Evolutionary conservation across 1,139 yeast genomes (phyloP).

Genomic region (Taiozyma sp.): DNA sequence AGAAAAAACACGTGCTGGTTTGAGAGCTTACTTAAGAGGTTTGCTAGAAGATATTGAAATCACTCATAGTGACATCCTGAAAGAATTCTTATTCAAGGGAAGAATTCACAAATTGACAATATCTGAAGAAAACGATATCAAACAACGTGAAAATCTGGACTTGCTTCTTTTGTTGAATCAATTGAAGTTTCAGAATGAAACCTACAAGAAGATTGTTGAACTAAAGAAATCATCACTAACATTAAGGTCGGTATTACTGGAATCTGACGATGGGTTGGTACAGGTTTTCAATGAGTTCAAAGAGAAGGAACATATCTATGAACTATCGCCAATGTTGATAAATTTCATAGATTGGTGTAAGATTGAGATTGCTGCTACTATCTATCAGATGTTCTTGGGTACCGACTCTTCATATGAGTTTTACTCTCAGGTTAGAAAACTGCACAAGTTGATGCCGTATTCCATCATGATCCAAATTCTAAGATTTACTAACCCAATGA

Average conservation of each 20-base stretch:
- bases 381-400: slow-evolving; percentile 73
- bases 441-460: slow-evolving; percentile 78
- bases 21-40: slow-evolving; percentile 63
- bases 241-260: slow-evolving; percentile 27
- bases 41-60: slow-evolving; percentile 52
- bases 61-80: slow-evolving; percentile 43
- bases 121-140: slow-evolving; percentile 49
- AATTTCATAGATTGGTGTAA: slow-evolving; percentile 78
- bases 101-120: slow-evolving; percentile 30
- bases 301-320: slow-evolving; percentile 42
- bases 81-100: slow-evolving; percentile 44
- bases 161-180: slow-evolving; percentile 57
- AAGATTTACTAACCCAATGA: slow-evolving; percentile 79
- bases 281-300: slow-evolving; percentile 47
- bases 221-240: slow-evolving; percentile 29
- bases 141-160: slow-evolving; percentile 56
- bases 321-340: slow-evolving; percentile 61
- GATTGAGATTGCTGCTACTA: slow-evolving; percentile 75
- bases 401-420: slow-evolving; percentile 75
- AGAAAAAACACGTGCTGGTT: slow-evolving; percentile 69
- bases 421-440: slow-evolving; percentile 56
- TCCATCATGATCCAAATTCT: slow-evolving; percentile 66
- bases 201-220: slow-evolving; percentile 32
- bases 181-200: slow-evolving; percentile 64
- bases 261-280: slow-evolving; percentile 28